These are phyloP conservation scores for Brassica nigra DNA, from an alignment of 345 rosid genomes.

Conservation along the genomic window DNA sequence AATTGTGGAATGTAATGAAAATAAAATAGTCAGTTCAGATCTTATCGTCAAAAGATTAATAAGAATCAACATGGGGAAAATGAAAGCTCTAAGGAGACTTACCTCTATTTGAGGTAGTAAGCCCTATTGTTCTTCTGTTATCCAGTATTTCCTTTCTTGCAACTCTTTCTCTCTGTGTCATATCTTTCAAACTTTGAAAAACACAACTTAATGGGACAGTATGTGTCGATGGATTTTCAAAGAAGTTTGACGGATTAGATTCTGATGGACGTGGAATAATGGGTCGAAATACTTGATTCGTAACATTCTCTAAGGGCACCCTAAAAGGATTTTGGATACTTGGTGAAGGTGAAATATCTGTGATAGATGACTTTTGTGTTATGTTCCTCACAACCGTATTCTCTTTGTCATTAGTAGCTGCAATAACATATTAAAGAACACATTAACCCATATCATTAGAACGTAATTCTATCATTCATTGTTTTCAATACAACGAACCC, in stretches of 20 bases:
- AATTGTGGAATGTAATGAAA: neutral
- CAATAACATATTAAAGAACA: too few relatives aligned
- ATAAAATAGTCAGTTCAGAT: too few relatives aligned
- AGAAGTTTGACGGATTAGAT: neutral
- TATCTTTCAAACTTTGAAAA: neutral
- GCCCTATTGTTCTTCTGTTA: neutral
- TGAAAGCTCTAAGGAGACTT: neutral
- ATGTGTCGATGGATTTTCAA: neutral
- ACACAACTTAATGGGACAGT: neutral
- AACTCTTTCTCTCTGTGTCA: neutral
- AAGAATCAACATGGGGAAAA: neutral
- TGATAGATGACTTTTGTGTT: neutral
- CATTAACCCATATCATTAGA: too few relatives aligned
- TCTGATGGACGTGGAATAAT: neutral
- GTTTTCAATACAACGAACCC: too few relatives aligned
- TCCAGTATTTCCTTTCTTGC: neutral
- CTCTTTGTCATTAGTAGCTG: neutral
- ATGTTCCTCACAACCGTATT: neutral
- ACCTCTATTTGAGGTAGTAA: neutral
- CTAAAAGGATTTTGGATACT: neutral
- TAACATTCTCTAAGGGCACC: neutral
- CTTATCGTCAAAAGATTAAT: neutral
- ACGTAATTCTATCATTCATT: too few relatives aligned
- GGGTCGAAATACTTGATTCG: neutral
- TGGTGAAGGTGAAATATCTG: neutral